phyloP scores from a whole-genome alignment of 2,329 filamentous ascomycete genomes.

The Leptographium radiaticola region DNA sequence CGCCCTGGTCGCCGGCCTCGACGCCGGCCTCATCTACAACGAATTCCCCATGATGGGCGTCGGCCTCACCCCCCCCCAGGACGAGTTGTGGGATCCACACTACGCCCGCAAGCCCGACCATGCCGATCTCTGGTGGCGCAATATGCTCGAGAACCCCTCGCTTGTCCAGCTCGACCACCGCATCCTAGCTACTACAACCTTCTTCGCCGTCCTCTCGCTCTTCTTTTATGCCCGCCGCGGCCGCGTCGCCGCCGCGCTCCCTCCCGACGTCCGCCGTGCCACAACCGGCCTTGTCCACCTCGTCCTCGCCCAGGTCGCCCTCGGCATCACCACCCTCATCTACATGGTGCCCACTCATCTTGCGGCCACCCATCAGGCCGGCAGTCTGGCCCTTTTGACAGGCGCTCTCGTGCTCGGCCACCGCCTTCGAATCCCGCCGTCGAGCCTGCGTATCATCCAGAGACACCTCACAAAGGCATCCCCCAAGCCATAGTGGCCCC shows the following conservation, averaged over 20 bases:
- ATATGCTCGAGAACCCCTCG: constrained; percentile 93
- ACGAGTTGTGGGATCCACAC: constrained; percentile 74
- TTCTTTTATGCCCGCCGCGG: constrained; percentile 68
- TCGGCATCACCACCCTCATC: constrained; percentile 83
- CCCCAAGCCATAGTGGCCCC: not conserved
- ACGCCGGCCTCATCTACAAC: constrained; percentile 96
- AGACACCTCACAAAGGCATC: constrained; percentile 22
- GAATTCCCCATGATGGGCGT: constrained; percentile 94
- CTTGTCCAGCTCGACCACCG: constrained; percentile 94
- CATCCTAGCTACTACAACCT: constrained; percentile 80
- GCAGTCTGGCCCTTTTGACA: constrained; percentile 71
- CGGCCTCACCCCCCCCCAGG: constrained; percentile 65
- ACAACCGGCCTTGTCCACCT: constrained; percentile 73
- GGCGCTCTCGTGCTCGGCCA: constrained; percentile 70
- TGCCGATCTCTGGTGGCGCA: constrained; percentile 88
- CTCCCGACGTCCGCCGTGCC: constrained; percentile 51
- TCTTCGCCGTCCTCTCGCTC: constrained; percentile 64
- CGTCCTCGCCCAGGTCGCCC: constrained; percentile 64
- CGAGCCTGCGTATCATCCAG: constrained; percentile 47
- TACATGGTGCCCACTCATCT: constrained; percentile 86
- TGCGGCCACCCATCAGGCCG: constrained; percentile 86
- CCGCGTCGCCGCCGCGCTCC: constrained; percentile 43
- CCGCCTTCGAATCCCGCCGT: constrained; percentile 59
- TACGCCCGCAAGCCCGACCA: constrained; percentile 69
- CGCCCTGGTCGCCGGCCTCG: constrained; percentile 83